These are phyloP conservation scores for Erodium texanum DNA, from an alignment of 441 rosid species.

Conservation along the genomic window DNA sequence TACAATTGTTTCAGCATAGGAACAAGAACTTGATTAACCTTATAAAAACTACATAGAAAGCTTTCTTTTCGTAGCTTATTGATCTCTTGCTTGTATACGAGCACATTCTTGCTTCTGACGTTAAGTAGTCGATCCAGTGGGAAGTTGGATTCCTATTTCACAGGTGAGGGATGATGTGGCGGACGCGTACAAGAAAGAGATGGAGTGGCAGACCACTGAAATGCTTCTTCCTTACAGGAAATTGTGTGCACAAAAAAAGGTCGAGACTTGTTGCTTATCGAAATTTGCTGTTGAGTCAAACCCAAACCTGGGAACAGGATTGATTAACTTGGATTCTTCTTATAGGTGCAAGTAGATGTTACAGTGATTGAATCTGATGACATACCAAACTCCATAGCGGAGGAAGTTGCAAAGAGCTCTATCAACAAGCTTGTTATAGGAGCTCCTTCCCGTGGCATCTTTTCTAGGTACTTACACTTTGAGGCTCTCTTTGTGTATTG, in stretches of 20 bases:
- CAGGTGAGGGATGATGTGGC: constrained; percentile 75
- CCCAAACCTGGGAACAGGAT: not conserved
- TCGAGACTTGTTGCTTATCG: constrained; percentile 15
- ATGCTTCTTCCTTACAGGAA: constrained; percentile 60
- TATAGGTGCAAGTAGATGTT: constrained; percentile 54
- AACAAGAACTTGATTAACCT: not conserved
- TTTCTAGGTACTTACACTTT: constrained; percentile 37
- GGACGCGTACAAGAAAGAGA: constrained; percentile 52
- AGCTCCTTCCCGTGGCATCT: constrained; percentile 53
- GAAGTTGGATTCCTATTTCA: constrained; percentile 50
- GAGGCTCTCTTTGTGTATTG: not conserved
- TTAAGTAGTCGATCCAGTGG: constrained; percentile 38
- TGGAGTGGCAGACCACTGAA: constrained; percentile 44
- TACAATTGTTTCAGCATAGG: not conserved
- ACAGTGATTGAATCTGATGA: constrained; percentile 52
- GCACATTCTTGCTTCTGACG: constrained; percentile 6
- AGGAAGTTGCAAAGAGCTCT: constrained; percentile 42
- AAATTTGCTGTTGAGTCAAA: constrained; percentile 7
- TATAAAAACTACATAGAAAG: not conserved
- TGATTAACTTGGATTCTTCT: constrained; percentile 9
- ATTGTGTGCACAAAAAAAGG: constrained; percentile 58
- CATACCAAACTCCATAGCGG: constrained; percentile 59
- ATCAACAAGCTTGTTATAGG: constrained; percentile 77
- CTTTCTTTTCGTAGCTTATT: constrained; percentile 1
- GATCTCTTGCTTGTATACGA: not conserved